Evolutionary conservation across 2,329 filamentous ascomycete species (phyloP).

Genomic region (Phoma sp.): DNA sequence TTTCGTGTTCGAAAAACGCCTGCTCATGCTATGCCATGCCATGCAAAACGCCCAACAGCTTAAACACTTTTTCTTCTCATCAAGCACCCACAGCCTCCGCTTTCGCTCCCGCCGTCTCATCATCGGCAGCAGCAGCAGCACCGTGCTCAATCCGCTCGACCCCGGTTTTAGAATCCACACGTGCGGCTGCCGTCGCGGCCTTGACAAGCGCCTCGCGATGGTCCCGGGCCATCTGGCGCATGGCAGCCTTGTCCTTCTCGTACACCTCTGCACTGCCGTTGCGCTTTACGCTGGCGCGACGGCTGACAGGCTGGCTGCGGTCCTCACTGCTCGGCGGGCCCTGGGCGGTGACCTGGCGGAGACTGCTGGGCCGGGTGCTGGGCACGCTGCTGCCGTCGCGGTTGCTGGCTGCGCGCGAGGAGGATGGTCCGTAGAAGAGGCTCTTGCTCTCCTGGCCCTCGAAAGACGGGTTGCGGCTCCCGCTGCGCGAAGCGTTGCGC

Average conservation of each 20-base stretch:
- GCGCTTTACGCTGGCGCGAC: constrained; percentile 35
- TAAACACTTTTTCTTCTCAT: too few relatives aligned
- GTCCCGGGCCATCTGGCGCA: constrained; percentile 36
- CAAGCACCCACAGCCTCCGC: too few relatives aligned
- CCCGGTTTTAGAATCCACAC: constrained; percentile 13
- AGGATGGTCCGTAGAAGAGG: constrained; percentile 21
- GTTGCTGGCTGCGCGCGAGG: constrained; percentile 29
- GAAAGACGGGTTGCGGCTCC: constrained; percentile 30
- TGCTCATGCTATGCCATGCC: too few relatives aligned
- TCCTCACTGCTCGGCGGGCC: constrained; percentile 24
- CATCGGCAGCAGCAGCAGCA: too few relatives aligned
- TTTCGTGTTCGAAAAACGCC: too few relatives aligned
- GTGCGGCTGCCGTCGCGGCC: constrained; percentile 12
- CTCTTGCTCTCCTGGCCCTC: constrained; percentile 38
- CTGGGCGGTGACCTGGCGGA: constrained; percentile 31
- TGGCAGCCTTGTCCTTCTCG: constrained; percentile 35
- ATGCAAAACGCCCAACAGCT: too few relatives aligned
- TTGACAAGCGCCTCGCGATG: constrained; percentile 31
- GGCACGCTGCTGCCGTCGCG: constrained; percentile 34
- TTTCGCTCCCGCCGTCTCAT: too few relatives aligned
- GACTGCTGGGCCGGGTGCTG: constrained; percentile 37
- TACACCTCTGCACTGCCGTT: constrained; percentile 35
- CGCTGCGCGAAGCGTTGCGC: constrained; percentile 24
- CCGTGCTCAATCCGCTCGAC: constrained; percentile 29
- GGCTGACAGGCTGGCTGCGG: constrained; percentile 30